Evolutionary conservation across 805 yeast species (phyloP).

Genomic region (Nakazawaea sp.): DNA sequence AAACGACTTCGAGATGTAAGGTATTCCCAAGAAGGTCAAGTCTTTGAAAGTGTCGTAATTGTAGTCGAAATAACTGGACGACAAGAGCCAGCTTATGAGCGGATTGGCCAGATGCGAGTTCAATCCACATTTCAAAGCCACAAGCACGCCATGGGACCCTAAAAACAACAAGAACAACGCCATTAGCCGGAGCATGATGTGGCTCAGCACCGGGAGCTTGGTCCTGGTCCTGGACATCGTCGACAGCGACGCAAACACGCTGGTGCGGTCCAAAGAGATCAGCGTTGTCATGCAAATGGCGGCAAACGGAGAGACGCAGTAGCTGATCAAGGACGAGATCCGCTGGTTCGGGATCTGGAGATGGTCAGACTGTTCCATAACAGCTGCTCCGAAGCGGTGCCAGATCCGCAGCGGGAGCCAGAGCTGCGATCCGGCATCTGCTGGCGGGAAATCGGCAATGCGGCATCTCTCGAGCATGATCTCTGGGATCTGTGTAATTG

Average conservation of each 20-base stretch:
- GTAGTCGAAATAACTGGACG: slow-evolving; percentile 17
- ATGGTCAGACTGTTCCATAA: slow-evolving; percentile 26
- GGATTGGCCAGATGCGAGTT: slow-evolving; percentile 15
- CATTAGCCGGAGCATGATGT: slow-evolving; percentile 28
- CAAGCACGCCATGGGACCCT: slow-evolving; percentile 29
- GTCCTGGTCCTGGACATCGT: slow-evolving; percentile 22
- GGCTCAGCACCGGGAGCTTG: slow-evolving; percentile 23
- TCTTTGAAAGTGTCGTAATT: slow-evolving; percentile 16
- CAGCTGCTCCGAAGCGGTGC: slow-evolving; percentile 23
- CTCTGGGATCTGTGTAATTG: too few relatives aligned
- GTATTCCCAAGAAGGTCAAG: slow-evolving; percentile 19
- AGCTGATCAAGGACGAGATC: slow-evolving; percentile 37
- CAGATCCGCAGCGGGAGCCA: slow-evolving; percentile 11
- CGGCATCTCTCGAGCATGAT: too few relatives aligned
- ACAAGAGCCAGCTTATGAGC: slow-evolving; percentile 3
- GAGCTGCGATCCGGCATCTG: too few relatives aligned
- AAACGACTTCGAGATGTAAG: slow-evolving; percentile 17
- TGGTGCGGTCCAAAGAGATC: slow-evolving; percentile 48
- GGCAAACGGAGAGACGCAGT: slow-evolving; percentile 43
- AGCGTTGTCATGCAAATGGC: slow-evolving; percentile 52
- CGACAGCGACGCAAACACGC: slow-evolving; percentile 45
- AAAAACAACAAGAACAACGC: slow-evolving; percentile 27
- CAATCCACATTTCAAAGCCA: slow-evolving; percentile 22
- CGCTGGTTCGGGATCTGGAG: slow-evolving; percentile 22
- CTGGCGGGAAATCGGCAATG: too few relatives aligned